Conservation (phyloP, 768 basidiomycete genomes). For the Pleurotus tuber-regium region DNA sequence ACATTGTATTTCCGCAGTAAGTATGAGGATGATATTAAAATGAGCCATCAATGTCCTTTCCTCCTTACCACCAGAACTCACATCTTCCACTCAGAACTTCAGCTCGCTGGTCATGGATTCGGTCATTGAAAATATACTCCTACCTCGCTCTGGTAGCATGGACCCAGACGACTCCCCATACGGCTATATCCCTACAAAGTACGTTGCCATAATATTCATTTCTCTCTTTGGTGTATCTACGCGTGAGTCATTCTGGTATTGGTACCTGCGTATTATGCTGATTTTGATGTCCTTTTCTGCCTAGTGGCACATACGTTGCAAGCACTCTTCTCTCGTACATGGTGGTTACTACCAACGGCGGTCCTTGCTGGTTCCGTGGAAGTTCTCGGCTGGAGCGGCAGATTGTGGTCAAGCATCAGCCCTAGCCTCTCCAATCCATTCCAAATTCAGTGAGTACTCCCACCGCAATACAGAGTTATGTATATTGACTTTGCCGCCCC, state of each 20-base stretch:
- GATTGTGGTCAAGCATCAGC: conserved; percentile 34
- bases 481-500: neutral
- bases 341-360: conserved; percentile 40
- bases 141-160: neutral
- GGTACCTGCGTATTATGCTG: too few species aligned
- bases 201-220: conserved; percentile 23
- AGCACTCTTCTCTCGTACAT: conserved; percentile 28
- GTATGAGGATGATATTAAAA: too few species aligned
- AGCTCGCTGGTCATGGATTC: too few species aligned
- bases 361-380: conserved; percentile 35
- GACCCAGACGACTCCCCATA: conserved; percentile 17
- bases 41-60: too few species aligned
- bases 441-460: conserved; percentile 39
- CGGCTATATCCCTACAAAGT: conserved; percentile 22
- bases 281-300: neutral
- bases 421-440: conserved; percentile 25
- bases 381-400: conserved; percentile 39
- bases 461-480: neutral
- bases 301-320: conserved; percentile 35
- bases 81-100: too few species aligned
- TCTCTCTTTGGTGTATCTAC: conserved; percentile 38
- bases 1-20: too few species aligned
- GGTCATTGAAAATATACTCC: too few species aligned
- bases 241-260: conserved; percentile 23
- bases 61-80: too few species aligned